phyloP scores from a whole-genome alignment of 2,329 filamentous ascomycete species.

The Apiospora rasikravindrae region DNA sequence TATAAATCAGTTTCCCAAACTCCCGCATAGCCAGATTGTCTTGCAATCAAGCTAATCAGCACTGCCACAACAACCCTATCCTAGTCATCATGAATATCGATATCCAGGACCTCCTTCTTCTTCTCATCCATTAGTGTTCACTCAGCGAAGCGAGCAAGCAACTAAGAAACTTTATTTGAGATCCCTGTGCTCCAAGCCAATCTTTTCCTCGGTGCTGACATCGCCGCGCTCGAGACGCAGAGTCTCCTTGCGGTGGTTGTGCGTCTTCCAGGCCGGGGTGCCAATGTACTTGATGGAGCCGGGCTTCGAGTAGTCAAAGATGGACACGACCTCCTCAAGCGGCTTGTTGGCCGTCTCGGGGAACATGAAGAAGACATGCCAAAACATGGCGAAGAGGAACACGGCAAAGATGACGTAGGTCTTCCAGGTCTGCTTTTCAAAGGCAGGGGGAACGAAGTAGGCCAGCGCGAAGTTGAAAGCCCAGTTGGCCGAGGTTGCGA shows the following conservation, averaged over 20 bases:
- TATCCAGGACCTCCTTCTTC: not conserved
- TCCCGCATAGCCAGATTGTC: not conserved
- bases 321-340: slow-evolving; percentile 57
- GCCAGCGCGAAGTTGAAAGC: slow-evolving; percentile 56
- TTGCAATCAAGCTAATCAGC: not conserved
- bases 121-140: not conserved
- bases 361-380: slow-evolving; percentile 60
- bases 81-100: not conserved
- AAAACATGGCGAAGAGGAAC: slow-evolving; percentile 56
- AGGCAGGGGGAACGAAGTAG: slow-evolving; percentile 52
- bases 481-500: slow-evolving; percentile 58
- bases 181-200: slow-evolving; percentile 34
- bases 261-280: slow-evolving; percentile 49
- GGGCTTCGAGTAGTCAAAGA: slow-evolving; percentile 49
- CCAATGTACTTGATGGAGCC: slow-evolving; percentile 46
- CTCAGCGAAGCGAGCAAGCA: not conserved
- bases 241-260: slow-evolving; percentile 40
- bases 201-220: slow-evolving; percentile 42
- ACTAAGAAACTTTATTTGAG: not conserved
- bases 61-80: not conserved
- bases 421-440: slow-evolving; percentile 54
- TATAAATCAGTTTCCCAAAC: slow-evolving; percentile 9
- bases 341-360: slow-evolving; percentile 62
- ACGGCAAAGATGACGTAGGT: slow-evolving; percentile 58
- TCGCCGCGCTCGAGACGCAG: slow-evolving; percentile 41